Evolutionary conservation across 2,329 filamentous ascomycete genomes (phyloP), one percentile per base, ranked within the genome.

Genomic region (Fusarium sp.): DNA sequence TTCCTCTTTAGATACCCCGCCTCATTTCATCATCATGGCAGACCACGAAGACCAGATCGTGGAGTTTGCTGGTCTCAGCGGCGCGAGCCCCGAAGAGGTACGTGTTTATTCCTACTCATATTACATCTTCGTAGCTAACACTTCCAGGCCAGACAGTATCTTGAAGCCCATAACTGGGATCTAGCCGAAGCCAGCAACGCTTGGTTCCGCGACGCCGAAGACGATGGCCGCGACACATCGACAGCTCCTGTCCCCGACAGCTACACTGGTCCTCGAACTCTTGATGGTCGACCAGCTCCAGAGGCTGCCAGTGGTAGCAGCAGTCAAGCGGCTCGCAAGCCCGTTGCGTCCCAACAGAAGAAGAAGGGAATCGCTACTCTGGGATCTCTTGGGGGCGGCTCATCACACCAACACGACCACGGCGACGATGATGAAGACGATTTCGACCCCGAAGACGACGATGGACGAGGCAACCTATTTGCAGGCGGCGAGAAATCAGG

Each of bases 401-500:
- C 80, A 38, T 72, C 73, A 10, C 81, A 86, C 67, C 83, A 80
- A 17, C 82, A 88, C 47, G 84, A 87, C 50, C 83, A 90, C 54
- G 84, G 86, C 19, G 87, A 89, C 52, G 87, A 91, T n/a, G 85
- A 87, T 5, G 86, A 89, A 17, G 83, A 87, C n/a, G 83, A 85
- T 9, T 82, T 85, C 24, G 83, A 85, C 2, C 82, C 86, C 3
- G 84, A 90, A 2, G 87, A 90, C 28, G 83, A 87, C 36, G 85
- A 89, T 67, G 84, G 85, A 26, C 84, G 84, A 8, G 83, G 89
- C 65, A 92, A 96, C 75, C 82, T 94, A 67, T 96, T 94, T 78
- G 91, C 93, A 21, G 93, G 93, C 52, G 93, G 93, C 34, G 93
- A 95, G 81, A 96, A 96, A 84, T 95, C 92, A 31, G 90, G 88